phyloP scores from a whole-genome alignment of 768 basidiomycete species.

The Lactarius tabidus region DNA sequence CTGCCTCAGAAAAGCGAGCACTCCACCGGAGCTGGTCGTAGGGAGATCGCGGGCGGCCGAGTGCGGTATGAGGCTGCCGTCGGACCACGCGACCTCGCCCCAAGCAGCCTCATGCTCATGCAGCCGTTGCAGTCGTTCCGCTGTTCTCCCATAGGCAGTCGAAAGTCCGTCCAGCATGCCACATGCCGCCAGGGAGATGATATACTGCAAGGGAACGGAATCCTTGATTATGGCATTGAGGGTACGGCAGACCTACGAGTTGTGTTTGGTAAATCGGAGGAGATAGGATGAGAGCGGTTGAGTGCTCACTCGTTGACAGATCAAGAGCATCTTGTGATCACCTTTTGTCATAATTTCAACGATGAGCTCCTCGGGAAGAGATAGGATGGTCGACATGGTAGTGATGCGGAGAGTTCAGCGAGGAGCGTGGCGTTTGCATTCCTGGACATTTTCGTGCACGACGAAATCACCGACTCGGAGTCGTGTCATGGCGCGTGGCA shows the following conservation, averaged over 20 bases:
- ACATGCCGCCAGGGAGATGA: constrained; percentile 12
- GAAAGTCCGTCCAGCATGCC: constrained; percentile 17
- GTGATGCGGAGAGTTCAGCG: not conserved
- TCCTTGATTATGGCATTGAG: constrained; percentile 11
- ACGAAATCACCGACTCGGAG: not conserved
- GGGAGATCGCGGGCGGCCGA: constrained; percentile 2
- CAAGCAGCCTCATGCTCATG: constrained; percentile 19
- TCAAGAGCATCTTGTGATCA: constrained; percentile 9
- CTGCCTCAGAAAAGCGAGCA: constrained; percentile 17
- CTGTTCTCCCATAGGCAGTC: not conserved
- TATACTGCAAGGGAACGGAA: constrained; percentile 16
- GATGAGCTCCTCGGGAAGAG: constrained; percentile 19
- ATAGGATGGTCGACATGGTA: constrained; percentile 13
- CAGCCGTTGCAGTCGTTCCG: constrained; percentile 9
- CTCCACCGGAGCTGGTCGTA: constrained; percentile 15
- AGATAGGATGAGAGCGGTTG: not conserved
- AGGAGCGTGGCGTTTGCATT: not conserved
- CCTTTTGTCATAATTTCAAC: constrained; percentile 15
- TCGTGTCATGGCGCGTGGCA: not conserved
- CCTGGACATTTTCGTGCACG: not conserved
- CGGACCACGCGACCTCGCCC: constrained; percentile 20
- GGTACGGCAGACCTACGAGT: constrained; percentile 13
- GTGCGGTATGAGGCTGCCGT: constrained; percentile 9
- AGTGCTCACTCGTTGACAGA: constrained; percentile 8
- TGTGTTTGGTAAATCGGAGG: not conserved